Evolutionary conservation across 495 filamentous ascomycete genomes (phyloP), one percentile per base, ranked within the genome.

Genomic region (Penicillium daleae): DNA sequence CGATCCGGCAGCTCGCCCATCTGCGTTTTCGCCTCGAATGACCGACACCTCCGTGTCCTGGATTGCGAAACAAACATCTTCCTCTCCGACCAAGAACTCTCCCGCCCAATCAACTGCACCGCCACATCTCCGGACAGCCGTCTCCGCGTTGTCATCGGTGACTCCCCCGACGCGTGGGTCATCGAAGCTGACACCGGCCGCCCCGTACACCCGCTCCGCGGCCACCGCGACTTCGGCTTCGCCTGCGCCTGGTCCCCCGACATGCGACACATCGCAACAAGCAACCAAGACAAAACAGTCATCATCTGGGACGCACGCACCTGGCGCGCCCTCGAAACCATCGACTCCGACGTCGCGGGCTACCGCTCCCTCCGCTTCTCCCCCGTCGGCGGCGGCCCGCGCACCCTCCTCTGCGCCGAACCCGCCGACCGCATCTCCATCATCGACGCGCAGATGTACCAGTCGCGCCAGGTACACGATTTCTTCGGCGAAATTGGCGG

Each of bases 181-280:
- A 85, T 87, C 19, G 82, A 89, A 72, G 86, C 89, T 3, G 87
- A 89, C 57, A 82, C 78, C 2, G 89, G 89, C 7, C 72, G 78
- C 53, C 74, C 75, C 0, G 76, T 89, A 12, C 79, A 83, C 49
- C 78, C 77, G 1, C 82, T 97, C 4, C 74, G 76, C 4, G 88
- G 88, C 4, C 94, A 97, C 69, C 82, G 80, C 24, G 93, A 97
- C 71, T 93, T 83, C 66, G 92, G 89, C 51, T 97, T 97, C 63
- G 91, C 93, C 3, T 94, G 90, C 66, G 93, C 89, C 65, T 98
- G 94, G 94, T 88, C 92, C 6, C 89, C 91, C 22, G 91, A 97
- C 74, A 93, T 93, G 59, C 87, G 87, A 72, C 91, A 90, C 51
- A 87, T 97, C 57, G 94, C 94, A 12, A 97, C 94, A 4, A 92